Evolutionary conservation across 306 rosid genomes (phyloP).

Genomic region (Sindora glabra): DNA sequence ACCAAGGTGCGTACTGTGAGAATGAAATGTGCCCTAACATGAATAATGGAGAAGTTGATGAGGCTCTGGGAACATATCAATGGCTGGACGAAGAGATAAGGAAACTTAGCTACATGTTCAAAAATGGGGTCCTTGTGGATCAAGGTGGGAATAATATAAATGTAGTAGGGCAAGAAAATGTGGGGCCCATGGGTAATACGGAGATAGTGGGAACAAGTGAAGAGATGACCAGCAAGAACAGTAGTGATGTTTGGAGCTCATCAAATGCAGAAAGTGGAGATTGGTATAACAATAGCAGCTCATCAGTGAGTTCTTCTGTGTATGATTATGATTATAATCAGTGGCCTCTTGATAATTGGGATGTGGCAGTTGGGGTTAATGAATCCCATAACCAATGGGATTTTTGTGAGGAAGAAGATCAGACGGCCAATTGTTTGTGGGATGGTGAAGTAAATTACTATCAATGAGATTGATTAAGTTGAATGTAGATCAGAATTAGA

Average conservation of each 20-base stretch:
- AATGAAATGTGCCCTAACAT: not conserved
- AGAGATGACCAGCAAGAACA: conserved; percentile 6
- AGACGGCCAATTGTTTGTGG: conserved; percentile 31
- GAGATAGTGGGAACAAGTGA: conserved; percentile 12
- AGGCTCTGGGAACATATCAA: conserved; percentile 31
- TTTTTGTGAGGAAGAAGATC: conserved; percentile 27
- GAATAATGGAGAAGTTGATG: conserved; percentile 21
- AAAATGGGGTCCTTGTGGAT: conserved; percentile 12
- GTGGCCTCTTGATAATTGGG: conserved; percentile 44
- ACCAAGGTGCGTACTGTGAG: not conserved
- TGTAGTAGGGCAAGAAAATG: conserved; percentile 7
- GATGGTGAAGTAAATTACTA: conserved; percentile 15
- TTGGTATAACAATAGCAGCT: conserved; percentile 18
- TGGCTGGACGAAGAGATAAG: conserved; percentile 36
- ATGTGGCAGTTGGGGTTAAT: conserved; percentile 30
- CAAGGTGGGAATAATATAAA: conserved; percentile 1
- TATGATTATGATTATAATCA: conserved; percentile 41
- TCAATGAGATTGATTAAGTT: too few species aligned
- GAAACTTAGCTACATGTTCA: conserved; percentile 23
- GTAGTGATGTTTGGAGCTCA: conserved; percentile 30
- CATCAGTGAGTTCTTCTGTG: conserved; percentile 30
- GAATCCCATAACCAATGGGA: conserved; percentile 27
- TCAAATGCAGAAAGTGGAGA: conserved; percentile 34
- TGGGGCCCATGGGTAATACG: conserved; percentile 10
- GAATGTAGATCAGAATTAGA: too few species aligned